These are phyloP conservation scores for Telfairia occidentalis DNA, from an alignment of 331 rosid species.

Conservation along the genomic window DNA sequence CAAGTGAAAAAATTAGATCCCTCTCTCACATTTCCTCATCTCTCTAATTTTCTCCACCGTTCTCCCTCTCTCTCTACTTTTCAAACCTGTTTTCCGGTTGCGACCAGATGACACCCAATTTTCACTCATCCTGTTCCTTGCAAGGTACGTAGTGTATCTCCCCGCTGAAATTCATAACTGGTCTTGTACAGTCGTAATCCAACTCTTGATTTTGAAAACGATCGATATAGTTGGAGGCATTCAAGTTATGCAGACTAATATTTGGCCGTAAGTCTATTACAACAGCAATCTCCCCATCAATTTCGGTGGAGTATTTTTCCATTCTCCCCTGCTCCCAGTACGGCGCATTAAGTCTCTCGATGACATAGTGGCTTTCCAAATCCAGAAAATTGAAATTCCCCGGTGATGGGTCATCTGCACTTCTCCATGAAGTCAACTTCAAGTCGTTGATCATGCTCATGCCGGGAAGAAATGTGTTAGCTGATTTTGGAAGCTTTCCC, in stretches of 20 bases:
- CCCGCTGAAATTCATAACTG: constrained; percentile 11
- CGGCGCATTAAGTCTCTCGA: background rate
- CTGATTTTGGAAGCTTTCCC: constrained; percentile 21
- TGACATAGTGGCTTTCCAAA: background rate
- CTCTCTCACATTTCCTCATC: too few relatives aligned
- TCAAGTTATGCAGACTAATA: background rate
- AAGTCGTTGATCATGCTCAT: background rate
- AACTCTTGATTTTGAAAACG: background rate
- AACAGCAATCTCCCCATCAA: background rate
- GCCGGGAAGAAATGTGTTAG: constrained; percentile 23
- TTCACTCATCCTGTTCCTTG: constrained; percentile 14
- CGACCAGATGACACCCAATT: constrained; percentile 25
- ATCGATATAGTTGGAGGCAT: background rate
- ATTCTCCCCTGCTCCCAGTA: constrained; percentile 12
- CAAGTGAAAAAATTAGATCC: too few relatives aligned
- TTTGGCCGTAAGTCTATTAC: background rate
- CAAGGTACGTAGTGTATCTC: background rate
- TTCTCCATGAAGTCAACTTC: constrained; percentile 13
- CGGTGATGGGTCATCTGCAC: background rate
- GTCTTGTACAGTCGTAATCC: background rate
- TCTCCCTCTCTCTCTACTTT: too few relatives aligned
- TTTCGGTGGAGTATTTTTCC: background rate
- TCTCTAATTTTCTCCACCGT: too few relatives aligned
- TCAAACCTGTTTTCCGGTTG: constrained; percentile 26
- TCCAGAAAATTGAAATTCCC: constrained; percentile 20